A percentile compares a stretch with the other conserved stretches of the same genome.
phyloP scores from a whole-genome alignment of 129 eudicot genomes.

The Dittrichia graveolens region DNA sequence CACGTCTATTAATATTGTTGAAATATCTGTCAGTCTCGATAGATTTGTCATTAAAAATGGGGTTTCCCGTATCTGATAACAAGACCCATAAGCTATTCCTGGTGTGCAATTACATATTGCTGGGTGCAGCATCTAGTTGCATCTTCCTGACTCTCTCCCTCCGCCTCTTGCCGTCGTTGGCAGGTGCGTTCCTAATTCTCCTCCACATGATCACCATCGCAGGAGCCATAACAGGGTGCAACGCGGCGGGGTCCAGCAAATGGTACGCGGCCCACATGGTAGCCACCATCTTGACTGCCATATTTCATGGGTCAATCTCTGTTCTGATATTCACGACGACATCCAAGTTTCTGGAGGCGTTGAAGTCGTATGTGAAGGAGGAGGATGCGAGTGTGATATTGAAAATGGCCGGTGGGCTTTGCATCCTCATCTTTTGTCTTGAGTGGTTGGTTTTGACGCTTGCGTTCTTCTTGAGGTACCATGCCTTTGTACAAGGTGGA shows the following conservation, averaged over 20 bases:
- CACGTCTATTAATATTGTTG: too few relatives aligned
- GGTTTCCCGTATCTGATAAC: slow-evolving; percentile 28
- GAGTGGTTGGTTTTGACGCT: slow-evolving; percentile 76
- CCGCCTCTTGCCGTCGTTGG: slow-evolving; percentile 58
- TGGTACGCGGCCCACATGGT: slow-evolving; percentile 83
- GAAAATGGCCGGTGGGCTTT: slow-evolving; percentile 68
- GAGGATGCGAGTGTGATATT: slow-evolving; percentile 62
- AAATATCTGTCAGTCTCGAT: too few relatives aligned
- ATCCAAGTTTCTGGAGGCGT: slow-evolving; percentile 49
- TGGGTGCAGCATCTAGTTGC: slow-evolving; percentile 79
- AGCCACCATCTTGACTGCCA: slow-evolving; percentile 64
- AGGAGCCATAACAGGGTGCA: slow-evolving; percentile 71
- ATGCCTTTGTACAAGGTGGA: slow-evolving; percentile 44
- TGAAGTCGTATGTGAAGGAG: slow-evolving; percentile 80
- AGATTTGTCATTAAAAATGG: slow-evolving; percentile 16
- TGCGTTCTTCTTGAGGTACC: slow-evolving; percentile 78
- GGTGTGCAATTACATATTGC: slow-evolving; percentile 53
- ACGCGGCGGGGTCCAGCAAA: slow-evolving; percentile 44
- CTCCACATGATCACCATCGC: slow-evolving; percentile 77
- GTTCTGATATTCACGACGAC: slow-evolving; percentile 74
- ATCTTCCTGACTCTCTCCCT: slow-evolving; percentile 85
- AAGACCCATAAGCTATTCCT: slow-evolving; percentile 62
- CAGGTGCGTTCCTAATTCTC: slow-evolving; percentile 58
- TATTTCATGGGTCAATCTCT: slow-evolving; percentile 76
- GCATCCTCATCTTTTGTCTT: slow-evolving; percentile 57